Base-by-base conservation (phyloP, 345 rosid species). In the Melastoma malabathricum region DNA sequence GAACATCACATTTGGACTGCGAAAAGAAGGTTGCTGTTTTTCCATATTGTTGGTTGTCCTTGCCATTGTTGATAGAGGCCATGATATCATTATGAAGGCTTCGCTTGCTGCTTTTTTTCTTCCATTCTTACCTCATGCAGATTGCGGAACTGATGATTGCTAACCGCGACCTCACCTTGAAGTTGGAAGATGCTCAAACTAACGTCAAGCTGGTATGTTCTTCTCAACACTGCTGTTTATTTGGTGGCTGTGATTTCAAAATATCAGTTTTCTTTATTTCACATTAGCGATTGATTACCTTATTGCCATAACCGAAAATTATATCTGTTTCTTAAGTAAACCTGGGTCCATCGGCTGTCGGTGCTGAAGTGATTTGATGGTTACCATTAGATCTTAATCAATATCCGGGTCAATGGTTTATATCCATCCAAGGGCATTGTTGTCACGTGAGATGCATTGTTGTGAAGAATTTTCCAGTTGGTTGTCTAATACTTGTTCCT, bases 1-100 rank as follows among this genome's bases (percentile, higher is more conserved):
- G 61, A 59, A 59, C 53, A 58, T 49, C 72, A 69, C 77, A 76
- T 54, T 50, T 72, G 45, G 72, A 74, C 10, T 70, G 78, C 23
- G 75, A 67, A 64, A 76, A 74, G 69, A 70, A 76, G 86, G 80
- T 74, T 46, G 27, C 15, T 29, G 12, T 44, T 31, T 23, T 44
- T 6, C 34, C 3, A 5, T 4, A 2, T 46, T 47, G 20, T 13
- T 29, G 9, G 9, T 51, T 23, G 13, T 27, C 23, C 46, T 39
- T 27, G 31, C 6, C 31, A 27, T 6, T 27, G 31, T 27, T 6
- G 31, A 27, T 27, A 27, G 3, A 6, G 31, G 31, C 31, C 54
- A 18, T 1, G 0, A 31, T 46, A 41, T 48, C 10, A 2, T n/a
- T 13, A 18, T n/a, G n/a, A 43, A 23, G 22, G 1, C 15, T 39